These are phyloP conservation scores for Ilex paraguariensis DNA, from an alignment of 305 asterid species.

Conservation along the genomic window DNA sequence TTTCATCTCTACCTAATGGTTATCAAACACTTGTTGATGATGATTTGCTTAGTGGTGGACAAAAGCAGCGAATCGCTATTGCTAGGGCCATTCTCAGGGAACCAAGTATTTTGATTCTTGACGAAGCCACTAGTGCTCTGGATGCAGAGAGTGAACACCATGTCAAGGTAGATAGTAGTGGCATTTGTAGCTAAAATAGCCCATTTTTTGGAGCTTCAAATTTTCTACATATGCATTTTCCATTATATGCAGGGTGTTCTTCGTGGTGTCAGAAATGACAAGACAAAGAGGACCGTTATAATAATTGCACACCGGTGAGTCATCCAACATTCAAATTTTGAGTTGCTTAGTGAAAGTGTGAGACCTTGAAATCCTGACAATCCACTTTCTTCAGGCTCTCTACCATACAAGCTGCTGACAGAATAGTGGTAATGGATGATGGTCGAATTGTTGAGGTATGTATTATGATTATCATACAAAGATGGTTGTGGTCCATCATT, in stretches of 20 bases:
- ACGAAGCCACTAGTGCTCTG: slow-evolving; percentile 97
- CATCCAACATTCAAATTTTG: not conserved
- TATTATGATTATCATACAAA: not conserved
- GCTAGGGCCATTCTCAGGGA: slow-evolving; percentile 91
- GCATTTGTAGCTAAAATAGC: slow-evolving; percentile 8
- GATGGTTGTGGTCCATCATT: too few species aligned
- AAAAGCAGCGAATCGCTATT: slow-evolving; percentile 93
- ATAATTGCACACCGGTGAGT: slow-evolving; percentile 83
- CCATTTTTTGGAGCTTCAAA: slow-evolving; percentile 1
- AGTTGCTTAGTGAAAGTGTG: not conserved
- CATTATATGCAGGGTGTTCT: slow-evolving; percentile 56
- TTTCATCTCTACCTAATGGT: slow-evolving; percentile 71
- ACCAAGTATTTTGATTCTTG: slow-evolving; percentile 82
- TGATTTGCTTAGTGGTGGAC: slow-evolving; percentile 99
- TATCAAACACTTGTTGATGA: slow-evolving; percentile 88
- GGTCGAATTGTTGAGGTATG: slow-evolving; percentile 87
- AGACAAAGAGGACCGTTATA: slow-evolving; percentile 64
- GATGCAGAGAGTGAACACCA: slow-evolving; percentile 98
- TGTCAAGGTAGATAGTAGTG: slow-evolving; percentile 48
- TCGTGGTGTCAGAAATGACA: slow-evolving; percentile 53
- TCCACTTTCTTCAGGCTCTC: slow-evolving; percentile 62
- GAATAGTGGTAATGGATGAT: slow-evolving; percentile 81
- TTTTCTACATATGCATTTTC: slow-evolving; percentile 8
- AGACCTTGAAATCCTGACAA: slow-evolving; percentile 12
- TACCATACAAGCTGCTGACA: slow-evolving; percentile 85